These are phyloP conservation scores for Ramaria sp. DNA, from an alignment of 768 basidiomycete genomes.

Conservation along the genomic window DNA sequence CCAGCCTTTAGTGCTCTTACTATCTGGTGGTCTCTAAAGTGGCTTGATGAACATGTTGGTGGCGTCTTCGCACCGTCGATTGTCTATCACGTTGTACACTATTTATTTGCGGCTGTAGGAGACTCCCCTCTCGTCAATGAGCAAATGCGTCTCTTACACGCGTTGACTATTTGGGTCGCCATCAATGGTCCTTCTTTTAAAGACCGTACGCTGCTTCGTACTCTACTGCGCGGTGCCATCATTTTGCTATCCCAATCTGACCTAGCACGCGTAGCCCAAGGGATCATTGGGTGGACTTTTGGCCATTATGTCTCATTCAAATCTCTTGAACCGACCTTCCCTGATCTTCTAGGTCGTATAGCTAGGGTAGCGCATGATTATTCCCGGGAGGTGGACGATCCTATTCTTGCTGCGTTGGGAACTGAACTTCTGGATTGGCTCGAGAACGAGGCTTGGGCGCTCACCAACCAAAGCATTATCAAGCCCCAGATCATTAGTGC, in stretches of 20 bases:
- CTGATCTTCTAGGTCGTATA: slow-evolving; percentile 62
- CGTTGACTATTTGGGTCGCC: slow-evolving; percentile 65
- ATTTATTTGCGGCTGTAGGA: slow-evolving; percentile 58
- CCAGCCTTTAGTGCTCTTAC: slow-evolving; percentile 43
- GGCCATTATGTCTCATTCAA: slow-evolving; percentile 32
- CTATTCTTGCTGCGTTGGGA: slow-evolving; percentile 26
- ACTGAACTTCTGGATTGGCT: slow-evolving; percentile 51
- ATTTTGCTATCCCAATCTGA: slow-evolving; percentile 59
- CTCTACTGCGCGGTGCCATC: slow-evolving; percentile 56
- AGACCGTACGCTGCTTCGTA: slow-evolving; percentile 50
- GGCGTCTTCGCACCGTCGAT: slow-evolving; percentile 41
- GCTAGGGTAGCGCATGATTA: slow-evolving; percentile 51
- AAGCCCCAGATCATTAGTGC: slow-evolving; percentile 39
- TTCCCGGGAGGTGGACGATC: slow-evolving; percentile 23
- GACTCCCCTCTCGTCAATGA: slow-evolving; percentile 70
- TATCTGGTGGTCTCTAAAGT: slow-evolving; percentile 46
- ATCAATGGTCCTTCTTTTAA: slow-evolving; percentile 44
- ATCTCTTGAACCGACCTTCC: slow-evolving; percentile 40
- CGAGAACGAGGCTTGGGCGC: slow-evolving; percentile 37
- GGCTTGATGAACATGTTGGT: slow-evolving; percentile 39
- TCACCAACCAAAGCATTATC: slow-evolving; percentile 30
- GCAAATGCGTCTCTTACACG: slow-evolving; percentile 64
- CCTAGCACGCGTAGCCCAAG: slow-evolving; percentile 57
- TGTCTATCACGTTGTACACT: slow-evolving; percentile 69
- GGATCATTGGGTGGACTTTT: slow-evolving; percentile 72